Conservation (phyloP, 2,329 filamentous ascomycete species). For the Sphaerostilbella broomeana region DNA sequence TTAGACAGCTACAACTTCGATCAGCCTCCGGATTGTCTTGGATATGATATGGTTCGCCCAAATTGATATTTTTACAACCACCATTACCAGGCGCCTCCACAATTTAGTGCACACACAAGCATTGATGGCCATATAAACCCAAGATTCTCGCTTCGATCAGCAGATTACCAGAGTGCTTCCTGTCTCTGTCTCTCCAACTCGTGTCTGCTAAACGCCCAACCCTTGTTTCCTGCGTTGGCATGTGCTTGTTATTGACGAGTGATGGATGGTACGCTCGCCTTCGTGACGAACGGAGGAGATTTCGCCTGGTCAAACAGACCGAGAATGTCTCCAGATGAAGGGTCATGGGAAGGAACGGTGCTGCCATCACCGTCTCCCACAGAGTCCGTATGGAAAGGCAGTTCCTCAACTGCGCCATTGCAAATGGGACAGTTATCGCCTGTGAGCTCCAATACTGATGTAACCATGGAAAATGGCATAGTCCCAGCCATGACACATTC, state of each 20-base stretch:
- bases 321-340: slow-evolving; percentile 40
- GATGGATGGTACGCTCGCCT: slow-evolving; percentile 41
- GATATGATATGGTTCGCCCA: slow-evolving; percentile 21
- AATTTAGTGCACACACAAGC: slow-evolving; percentile 15
- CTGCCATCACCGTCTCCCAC: slow-evolving; percentile 28
- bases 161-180: slow-evolving; percentile 9
- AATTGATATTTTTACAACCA: slow-evolving; percentile 19
- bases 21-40: slow-evolving; percentile 24
- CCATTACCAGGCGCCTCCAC: slow-evolving; percentile 23
- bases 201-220: neutral
- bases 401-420: slow-evolving; percentile 23
- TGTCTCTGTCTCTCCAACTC: slow-evolving; percentile 8
- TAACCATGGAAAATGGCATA: slow-evolving; percentile 31
- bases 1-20: slow-evolving; percentile 22
- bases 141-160: slow-evolving; percentile 16
- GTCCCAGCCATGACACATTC: slow-evolving; percentile 40
- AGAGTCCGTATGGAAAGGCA: slow-evolving; percentile 24
- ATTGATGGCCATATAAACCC: slow-evolving; percentile 12
- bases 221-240: slow-evolving; percentile 21
- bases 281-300: slow-evolving; percentile 36
- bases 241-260: slow-evolving; percentile 38
- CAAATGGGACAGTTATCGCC: slow-evolving; percentile 47
- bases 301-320: slow-evolving; percentile 40
- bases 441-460: slow-evolving; percentile 44
- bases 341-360: slow-evolving; percentile 20